Conservation (phyloP, 768 basidiomycete species). For the Serendipita sp. region DNA sequence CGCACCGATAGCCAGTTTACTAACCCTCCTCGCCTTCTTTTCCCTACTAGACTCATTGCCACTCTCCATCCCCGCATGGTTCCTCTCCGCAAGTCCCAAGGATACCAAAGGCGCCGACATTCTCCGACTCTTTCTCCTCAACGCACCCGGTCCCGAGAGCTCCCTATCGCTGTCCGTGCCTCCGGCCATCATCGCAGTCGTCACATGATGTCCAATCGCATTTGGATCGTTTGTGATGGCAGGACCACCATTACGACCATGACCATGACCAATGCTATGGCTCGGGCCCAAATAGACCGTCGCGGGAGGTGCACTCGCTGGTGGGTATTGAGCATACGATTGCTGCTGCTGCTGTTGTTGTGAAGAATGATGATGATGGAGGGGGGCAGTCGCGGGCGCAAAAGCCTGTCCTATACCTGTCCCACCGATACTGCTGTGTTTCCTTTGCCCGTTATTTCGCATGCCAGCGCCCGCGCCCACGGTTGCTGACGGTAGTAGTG, state of each 20-base stretch:
- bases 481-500: too few species aligned
- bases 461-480: too few species aligned
- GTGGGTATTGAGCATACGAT: not conserved
- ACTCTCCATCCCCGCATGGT: not conserved
- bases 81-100: not conserved
- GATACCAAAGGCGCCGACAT: not conserved
- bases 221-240: not conserved
- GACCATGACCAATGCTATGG: not conserved
- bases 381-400: not conserved
- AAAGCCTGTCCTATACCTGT: not conserved
- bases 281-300: not conserved
- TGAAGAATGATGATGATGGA: too few species aligned
- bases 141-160: not conserved
- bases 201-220: not conserved
- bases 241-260: not conserved
- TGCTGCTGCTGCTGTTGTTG: not conserved
- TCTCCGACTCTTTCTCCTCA: not conserved
- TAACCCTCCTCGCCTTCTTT: not conserved
- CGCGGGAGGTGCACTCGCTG: not conserved
- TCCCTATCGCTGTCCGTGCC: not conserved
- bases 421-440: constrained; percentile 3
- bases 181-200: not conserved
- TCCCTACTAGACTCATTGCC: not conserved
- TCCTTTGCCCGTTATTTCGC: not conserved
- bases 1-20: not conserved